These are phyloP conservation scores for Arachnopeziza araneosa DNA, from an alignment of 2,329 filamentous ascomycete genomes.

Conservation along the genomic window DNA sequence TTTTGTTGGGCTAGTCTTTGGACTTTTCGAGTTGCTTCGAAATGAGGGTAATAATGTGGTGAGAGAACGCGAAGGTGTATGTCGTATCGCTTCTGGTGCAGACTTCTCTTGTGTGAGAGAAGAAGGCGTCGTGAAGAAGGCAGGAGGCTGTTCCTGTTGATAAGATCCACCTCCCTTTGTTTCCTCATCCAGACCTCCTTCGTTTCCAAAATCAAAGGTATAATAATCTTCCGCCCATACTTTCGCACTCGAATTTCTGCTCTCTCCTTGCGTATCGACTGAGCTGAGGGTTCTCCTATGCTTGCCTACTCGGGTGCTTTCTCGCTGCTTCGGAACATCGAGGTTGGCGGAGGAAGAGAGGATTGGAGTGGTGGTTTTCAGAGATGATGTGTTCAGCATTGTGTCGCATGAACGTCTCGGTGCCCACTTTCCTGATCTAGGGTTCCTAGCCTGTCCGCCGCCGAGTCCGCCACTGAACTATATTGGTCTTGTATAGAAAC, in stretches of 20 bases:
- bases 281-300: constrained; percentile 10
- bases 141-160: constrained; percentile 3
- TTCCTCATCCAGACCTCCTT: neutral
- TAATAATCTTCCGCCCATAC: constrained; percentile 26
- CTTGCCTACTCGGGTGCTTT: neutral
- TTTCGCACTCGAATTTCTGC: constrained; percentile 13
- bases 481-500: neutral
- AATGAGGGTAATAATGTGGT: constrained; percentile 14
- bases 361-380: neutral
- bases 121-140: constrained; percentile 8
- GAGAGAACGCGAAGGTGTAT: constrained; percentile 19
- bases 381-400: neutral
- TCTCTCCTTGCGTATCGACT: constrained; percentile 7
- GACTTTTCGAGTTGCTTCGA: constrained; percentile 14
- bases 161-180: constrained; percentile 4
- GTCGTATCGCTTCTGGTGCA: neutral
- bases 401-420: neutral
- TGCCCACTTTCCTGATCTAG: neutral
- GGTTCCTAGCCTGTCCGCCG: neutral
- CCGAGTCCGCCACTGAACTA: neutral
- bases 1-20: constrained; percentile 13
- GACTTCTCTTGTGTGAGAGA: constrained; percentile 12
- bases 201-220: constrained; percentile 12
- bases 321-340: neutral
- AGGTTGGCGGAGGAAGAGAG: neutral